phyloP scores from a whole-genome alignment of 2,329 filamentous ascomycete genomes.

The Lachnellula willkommii region DNA sequence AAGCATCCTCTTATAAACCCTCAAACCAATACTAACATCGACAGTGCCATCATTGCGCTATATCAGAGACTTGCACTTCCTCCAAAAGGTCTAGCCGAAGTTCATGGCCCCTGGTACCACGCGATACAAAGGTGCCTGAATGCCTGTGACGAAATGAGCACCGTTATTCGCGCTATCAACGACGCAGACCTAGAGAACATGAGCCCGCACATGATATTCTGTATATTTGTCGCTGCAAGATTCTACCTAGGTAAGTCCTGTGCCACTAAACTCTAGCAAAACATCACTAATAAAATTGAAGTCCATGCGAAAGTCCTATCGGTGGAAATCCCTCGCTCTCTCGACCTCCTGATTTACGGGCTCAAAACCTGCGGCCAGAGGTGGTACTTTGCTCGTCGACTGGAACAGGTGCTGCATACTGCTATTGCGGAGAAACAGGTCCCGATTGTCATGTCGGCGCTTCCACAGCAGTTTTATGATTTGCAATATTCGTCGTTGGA shows the following conservation, averaged over 20 bases:
- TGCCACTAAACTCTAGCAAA: background rate
- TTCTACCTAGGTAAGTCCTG: conserved; percentile 11
- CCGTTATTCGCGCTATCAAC: conserved; percentile 3
- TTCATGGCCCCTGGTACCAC: conserved; percentile 15
- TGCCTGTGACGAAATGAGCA: conserved; percentile 16
- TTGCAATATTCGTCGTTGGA: conserved; percentile 14
- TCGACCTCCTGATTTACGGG: conserved; percentile 14
- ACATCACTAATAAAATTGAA: background rate
- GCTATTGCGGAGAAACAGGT: conserved; percentile 14
- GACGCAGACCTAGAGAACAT: conserved; percentile 17
- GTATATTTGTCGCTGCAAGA: conserved; percentile 15
- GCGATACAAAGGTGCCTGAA: conserved; percentile 16
- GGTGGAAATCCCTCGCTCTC: conserved; percentile 13
- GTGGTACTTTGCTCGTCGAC: conserved; percentile 16
- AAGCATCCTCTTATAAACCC: background rate
- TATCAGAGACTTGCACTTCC: conserved; percentile 13
- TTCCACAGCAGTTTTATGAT: conserved; percentile 15
- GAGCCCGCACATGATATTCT: conserved; percentile 14
- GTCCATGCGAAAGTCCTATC: conserved; percentile 16
- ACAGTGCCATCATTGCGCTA: conserved; percentile 12
- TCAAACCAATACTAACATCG: background rate
- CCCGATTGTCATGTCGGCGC: conserved; percentile 3
- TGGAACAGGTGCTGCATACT: conserved; percentile 10
- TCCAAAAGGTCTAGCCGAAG: conserved; percentile 13
- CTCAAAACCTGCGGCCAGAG: conserved; percentile 18